A percentile compares a stretch with the other conserved stretches of the same genome.
phyloP scores from a whole-genome alignment of 2,329 filamentous ascomycete genomes.

The Boeremia lycopersici region DNA sequence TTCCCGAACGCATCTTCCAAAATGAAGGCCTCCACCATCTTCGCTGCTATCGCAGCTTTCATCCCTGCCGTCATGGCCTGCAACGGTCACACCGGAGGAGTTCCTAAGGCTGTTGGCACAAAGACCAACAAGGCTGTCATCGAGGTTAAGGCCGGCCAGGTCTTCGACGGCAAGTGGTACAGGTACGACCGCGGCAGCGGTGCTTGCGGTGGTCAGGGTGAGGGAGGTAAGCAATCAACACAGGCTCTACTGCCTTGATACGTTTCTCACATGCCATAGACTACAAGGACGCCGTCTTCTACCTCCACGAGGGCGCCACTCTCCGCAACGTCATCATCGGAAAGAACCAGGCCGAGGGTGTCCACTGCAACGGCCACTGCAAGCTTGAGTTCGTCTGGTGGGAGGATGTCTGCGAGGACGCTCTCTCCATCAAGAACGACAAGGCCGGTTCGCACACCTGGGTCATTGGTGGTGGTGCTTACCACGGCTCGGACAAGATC shows the following conservation, averaged over 20 bases:
- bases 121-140: slow-evolving; percentile 38
- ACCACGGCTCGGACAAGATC: slow-evolving; percentile 47
- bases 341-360: slow-evolving; percentile 57
- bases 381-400: slow-evolving; percentile 53
- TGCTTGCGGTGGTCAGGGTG: slow-evolving; percentile 29
- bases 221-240: slow-evolving; percentile 21
- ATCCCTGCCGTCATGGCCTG: slow-evolving; percentile 31
- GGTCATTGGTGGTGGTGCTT: slow-evolving; percentile 51
- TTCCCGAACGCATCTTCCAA: not conserved
- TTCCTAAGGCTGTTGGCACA: slow-evolving; percentile 31
- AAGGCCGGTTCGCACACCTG: slow-evolving; percentile 37
- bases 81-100: slow-evolving; percentile 32
- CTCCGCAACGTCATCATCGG: slow-evolving; percentile 61
- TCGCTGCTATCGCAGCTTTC: slow-evolving; percentile 22
- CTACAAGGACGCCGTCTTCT: slow-evolving; percentile 56
- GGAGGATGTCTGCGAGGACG: slow-evolving; percentile 49
- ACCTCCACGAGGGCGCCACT: slow-evolving; percentile 56
- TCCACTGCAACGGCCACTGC: slow-evolving; percentile 58
- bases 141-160: slow-evolving; percentile 29
- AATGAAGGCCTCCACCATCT: slow-evolving; percentile 24
- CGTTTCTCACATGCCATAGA: slow-evolving; percentile 17
- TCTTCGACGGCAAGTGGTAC: slow-evolving; percentile 33
- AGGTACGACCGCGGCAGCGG: slow-evolving; percentile 35
- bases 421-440: slow-evolving; percentile 42
- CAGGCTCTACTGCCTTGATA: not conserved